Evolutionary conservation across 164 flowering plant genomes (phyloP).

Genomic region (Protea cynaroides): DNA sequence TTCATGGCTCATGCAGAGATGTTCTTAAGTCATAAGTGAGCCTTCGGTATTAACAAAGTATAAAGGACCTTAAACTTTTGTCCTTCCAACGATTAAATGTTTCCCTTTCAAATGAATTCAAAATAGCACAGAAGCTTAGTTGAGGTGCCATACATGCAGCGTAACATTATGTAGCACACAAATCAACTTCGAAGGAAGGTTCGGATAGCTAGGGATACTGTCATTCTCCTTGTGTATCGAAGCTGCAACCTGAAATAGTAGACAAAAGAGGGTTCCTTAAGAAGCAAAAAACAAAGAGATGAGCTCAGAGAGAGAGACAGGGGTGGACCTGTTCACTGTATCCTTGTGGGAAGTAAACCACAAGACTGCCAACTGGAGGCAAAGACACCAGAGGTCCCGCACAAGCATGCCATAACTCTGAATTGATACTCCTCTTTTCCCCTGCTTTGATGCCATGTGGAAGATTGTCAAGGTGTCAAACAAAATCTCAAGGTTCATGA

Average conservation of each 20-base stretch:
- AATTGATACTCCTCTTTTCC: slow-evolving; percentile 76
- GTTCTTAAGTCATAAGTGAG: too few species aligned
- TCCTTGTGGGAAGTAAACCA: slow-evolving; percentile 97
- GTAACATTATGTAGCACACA: slow-evolving; percentile 91
- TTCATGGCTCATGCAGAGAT: too few species aligned
- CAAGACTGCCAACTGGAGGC: slow-evolving; percentile 94
- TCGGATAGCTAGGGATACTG: slow-evolving; percentile 86
- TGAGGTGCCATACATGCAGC: slow-evolving; percentile 57
- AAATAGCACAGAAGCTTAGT: background rate
- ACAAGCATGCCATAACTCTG: slow-evolving; percentile 99
- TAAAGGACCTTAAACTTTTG: too few species aligned
- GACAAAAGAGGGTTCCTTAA: too few species aligned
- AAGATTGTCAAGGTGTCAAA: too few species aligned
- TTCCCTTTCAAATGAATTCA: background rate
- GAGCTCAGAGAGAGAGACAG: slow-evolving; percentile 1
- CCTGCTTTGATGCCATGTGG: too few species aligned
- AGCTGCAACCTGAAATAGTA: slow-evolving; percentile 78
- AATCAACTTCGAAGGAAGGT: slow-evolving; percentile 87
- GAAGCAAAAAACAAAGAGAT: too few species aligned
- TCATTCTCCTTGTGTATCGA: slow-evolving; percentile 92
- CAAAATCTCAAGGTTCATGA: background rate
- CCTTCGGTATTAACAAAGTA: too few species aligned
- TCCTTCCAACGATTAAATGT: background rate
- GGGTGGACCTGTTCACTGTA: slow-evolving; percentile 86
- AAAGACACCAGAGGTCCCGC: slow-evolving; percentile 92